A percentile compares a stretch with the other conserved stretches of the same genome.
Conservation (phyloP, 371 early-diverging fungal species). For the Mortierella sp. region DNA sequence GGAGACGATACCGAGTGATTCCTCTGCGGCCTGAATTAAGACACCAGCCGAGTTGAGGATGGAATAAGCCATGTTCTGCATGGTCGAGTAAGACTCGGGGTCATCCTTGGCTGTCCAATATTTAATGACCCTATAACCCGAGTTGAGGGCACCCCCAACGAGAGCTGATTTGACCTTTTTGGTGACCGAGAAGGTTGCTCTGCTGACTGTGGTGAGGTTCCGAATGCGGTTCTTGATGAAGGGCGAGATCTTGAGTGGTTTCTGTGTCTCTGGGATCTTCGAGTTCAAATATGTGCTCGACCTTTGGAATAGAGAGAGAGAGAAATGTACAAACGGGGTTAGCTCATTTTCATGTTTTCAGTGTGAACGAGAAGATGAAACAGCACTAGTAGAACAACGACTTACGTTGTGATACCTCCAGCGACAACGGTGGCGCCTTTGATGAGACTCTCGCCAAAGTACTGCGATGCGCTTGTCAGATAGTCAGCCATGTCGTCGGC, state of each 20-base stretch:
- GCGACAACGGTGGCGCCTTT: constrained; percentile 49
- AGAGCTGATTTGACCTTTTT: constrained; percentile 33
- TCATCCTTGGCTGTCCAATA: constrained; percentile 50
- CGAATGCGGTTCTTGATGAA: constrained; percentile 54
- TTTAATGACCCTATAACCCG: constrained; percentile 32
- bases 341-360: neutral
- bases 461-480: constrained; percentile 52
- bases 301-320: constrained; percentile 10
- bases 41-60: constrained; percentile 55
- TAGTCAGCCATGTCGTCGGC: constrained; percentile 54
- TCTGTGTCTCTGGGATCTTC: constrained; percentile 51
- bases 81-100: constrained; percentile 40
- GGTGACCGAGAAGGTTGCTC: constrained; percentile 32
- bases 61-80: constrained; percentile 50
- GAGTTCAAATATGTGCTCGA: constrained; percentile 42
- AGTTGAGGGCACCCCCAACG: constrained; percentile 25
- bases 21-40: constrained; percentile 49
- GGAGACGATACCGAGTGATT: constrained; percentile 40
- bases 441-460: constrained; percentile 40
- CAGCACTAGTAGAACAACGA: neutral
- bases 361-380: neutral
- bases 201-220: constrained; percentile 39
- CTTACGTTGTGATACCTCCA: constrained; percentile 49
- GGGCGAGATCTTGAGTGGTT: constrained; percentile 50
- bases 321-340: neutral